These are phyloP conservation scores for Cladorrhinum sp. DNA, from an alignment of 2,329 filamentous ascomycete species.

Conservation along the genomic window DNA sequence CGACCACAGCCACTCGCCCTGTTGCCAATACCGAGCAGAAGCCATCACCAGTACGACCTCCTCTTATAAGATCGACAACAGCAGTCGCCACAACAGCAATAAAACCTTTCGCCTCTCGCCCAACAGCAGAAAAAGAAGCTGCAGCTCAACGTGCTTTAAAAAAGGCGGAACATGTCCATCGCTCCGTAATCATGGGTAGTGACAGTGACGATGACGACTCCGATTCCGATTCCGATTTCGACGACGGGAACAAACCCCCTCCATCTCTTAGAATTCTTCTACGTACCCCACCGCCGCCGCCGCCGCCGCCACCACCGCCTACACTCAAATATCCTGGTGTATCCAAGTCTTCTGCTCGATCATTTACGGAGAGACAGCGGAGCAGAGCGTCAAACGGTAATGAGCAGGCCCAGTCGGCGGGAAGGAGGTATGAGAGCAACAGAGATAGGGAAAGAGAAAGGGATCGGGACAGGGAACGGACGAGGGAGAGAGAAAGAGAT, in stretches of 20 bases:
- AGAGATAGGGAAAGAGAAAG: neutral
- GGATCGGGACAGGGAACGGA: neutral
- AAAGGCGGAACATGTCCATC: neutral
- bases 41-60: neutral
- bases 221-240: neutral
- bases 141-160: neutral
- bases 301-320: neutral
- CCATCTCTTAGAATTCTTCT: neutral
- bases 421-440: neutral
- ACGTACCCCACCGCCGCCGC: neutral
- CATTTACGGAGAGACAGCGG: neutral
- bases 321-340: neutral
- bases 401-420: neutral
- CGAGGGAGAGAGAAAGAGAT: neutral
- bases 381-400: neutral
- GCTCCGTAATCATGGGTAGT: neutral
- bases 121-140: slow-evolving; percentile 3
- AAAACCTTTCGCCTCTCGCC: neutral
- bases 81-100: neutral
- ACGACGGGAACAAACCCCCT: neutral
- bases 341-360: neutral
- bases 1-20: too few species aligned
- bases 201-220: neutral
- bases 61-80: neutral
- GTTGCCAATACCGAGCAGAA: neutral